Evolutionary conservation across 331 rosid genomes (phyloP), one percentile per base, ranked within the genome.

Genomic region (Prunus yedoensis): DNA sequence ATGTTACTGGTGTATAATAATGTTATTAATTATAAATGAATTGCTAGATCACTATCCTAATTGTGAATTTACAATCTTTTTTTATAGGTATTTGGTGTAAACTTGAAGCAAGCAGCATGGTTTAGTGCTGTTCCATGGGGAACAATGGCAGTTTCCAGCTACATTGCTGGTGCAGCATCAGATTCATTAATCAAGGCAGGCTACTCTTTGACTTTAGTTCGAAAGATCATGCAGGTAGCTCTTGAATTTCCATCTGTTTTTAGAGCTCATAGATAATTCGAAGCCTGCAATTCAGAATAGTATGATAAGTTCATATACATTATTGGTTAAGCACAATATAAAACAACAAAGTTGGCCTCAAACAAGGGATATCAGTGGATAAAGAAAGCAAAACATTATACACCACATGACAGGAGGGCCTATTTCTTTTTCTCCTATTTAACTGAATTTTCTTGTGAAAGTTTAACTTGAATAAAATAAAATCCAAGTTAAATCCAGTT

Each of bases 41-140:
- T 4, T n/a, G 43, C 8, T 18, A n/a, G 27, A 49, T 25, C 28
- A 69, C 21, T 23, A 47, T 2, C n/a, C 54, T 53, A 27, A 28
- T 12, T 15, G n/a, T 17, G 50, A 18, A 13, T 32, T 35, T 64
- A 58, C 21, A 6, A 16, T 15, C 57, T 21, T 52, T 17, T 17
- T 2, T 38, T n/a, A 54, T 18, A 94, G 97, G 96, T 91, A 70
- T 91, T 87, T 82, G 81, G 82, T 89, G 92, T 94, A 84, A 94
- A 90, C 86, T 77, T 94, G 89, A 85, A 89, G 89, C 96, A 90
- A 63, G 98, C 98, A 27, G 97, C 98, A 15, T 94, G 96, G 97
- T 94, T 94, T 78, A 94, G 98, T 64, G 98, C 96, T 0, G 85
- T 89, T 90, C 98, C 97, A 21, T 94, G 98, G 98, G 98, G 83